Percentiles rank a stretch among this genome's conserved stretches.
These are phyloP conservation scores for Cardiospermum halicacabum DNA, from an alignment of 345 rosid genomes.

Conservation along the genomic window DNA sequence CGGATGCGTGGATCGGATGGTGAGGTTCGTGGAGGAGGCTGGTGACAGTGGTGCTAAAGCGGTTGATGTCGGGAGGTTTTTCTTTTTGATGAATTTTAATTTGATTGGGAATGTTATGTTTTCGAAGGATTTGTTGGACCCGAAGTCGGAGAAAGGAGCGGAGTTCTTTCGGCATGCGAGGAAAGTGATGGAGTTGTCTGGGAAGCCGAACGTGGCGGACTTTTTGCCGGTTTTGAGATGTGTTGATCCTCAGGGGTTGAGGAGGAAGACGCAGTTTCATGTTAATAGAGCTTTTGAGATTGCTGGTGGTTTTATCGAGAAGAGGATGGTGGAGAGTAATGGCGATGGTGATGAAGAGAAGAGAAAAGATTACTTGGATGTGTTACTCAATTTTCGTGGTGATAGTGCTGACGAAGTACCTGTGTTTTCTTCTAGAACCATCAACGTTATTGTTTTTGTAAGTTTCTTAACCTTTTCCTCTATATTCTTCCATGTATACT, in stretches of 20 bases:
- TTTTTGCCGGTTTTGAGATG: conserved; percentile 54
- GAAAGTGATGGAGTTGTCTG: conserved; percentile 75
- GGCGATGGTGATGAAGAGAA: conserved; percentile 16
- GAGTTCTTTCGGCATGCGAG: conserved; percentile 59
- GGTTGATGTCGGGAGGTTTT: conserved; percentile 54
- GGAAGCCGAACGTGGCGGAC: conserved; percentile 74
- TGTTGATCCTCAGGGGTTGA: conserved; percentile 75
- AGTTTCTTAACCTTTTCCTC: conserved; percentile 22
- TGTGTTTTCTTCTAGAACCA: conserved; percentile 47
- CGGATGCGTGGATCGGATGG: conserved; percentile 49
- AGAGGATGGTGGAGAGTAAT: conserved; percentile 31
- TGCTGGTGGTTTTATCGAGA: conserved; percentile 51
- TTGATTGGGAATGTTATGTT: conserved; percentile 64
- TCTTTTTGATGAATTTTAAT: conserved; percentile 70
- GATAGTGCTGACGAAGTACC: conserved; percentile 41
- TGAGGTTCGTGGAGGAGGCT: conserved; percentile 38
- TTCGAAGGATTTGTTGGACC: conserved; percentile 63
- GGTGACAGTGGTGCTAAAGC: conserved; percentile 35
- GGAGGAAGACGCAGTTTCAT: conserved; percentile 58
- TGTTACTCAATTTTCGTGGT: conserved; percentile 74
- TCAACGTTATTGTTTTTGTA: conserved; percentile 70
- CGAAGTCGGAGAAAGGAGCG: conserved; percentile 51
- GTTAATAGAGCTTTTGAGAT: conserved; percentile 57
- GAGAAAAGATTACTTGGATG: conserved; percentile 66
- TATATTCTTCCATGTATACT: too few relatives aligned